Percentiles rank a stretch among this genome's conserved stretches.
phyloP scores from a whole-genome alignment of 192 early-diverging fungal species.

The Phycomyces blakesleeanus region DNA sequence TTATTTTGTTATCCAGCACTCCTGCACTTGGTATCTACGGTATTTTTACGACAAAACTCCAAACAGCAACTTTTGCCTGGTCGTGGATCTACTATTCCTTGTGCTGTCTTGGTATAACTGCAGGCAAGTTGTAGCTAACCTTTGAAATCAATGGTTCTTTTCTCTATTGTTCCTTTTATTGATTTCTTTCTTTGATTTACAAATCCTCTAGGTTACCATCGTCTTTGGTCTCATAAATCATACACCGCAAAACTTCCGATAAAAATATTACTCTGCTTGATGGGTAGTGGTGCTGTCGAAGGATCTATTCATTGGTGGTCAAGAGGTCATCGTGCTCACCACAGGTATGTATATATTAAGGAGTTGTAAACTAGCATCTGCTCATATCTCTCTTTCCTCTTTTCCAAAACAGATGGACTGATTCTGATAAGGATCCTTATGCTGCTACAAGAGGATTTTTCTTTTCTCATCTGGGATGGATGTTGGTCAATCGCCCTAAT shows the following conservation, averaged over 20 bases:
- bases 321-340: slow-evolving; percentile 82
- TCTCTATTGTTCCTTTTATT: too few relatives aligned
- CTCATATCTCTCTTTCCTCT: slow-evolving; percentile 42
- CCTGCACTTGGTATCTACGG: slow-evolving; percentile 82
- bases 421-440: slow-evolving; percentile 86
- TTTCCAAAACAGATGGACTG: slow-evolving; percentile 60
- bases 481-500: slow-evolving; percentile 76
- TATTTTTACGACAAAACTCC: slow-evolving; percentile 61
- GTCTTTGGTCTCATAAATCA: slow-evolving; percentile 76
- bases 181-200: too few relatives aligned
- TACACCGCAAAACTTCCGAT: slow-evolving; percentile 61
- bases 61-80: slow-evolving; percentile 67
- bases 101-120: slow-evolving; percentile 56
- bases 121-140: background rate
- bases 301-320: slow-evolving; percentile 87
- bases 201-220: slow-evolving; percentile 85
- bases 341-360: slow-evolving; percentile 66
- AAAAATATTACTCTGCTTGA: slow-evolving; percentile 59
- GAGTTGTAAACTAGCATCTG: background rate
- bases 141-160: too few relatives aligned
- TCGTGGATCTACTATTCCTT: slow-evolving; percentile 68
- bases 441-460: slow-evolving; percentile 72
- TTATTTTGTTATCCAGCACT: slow-evolving; percentile 56
- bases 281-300: slow-evolving; percentile 70
- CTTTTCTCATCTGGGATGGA: slow-evolving; percentile 84